phyloP scores from a whole-genome alignment of 2,329 filamentous ascomycete genomes.

The Fonsecaea monophora region DNA sequence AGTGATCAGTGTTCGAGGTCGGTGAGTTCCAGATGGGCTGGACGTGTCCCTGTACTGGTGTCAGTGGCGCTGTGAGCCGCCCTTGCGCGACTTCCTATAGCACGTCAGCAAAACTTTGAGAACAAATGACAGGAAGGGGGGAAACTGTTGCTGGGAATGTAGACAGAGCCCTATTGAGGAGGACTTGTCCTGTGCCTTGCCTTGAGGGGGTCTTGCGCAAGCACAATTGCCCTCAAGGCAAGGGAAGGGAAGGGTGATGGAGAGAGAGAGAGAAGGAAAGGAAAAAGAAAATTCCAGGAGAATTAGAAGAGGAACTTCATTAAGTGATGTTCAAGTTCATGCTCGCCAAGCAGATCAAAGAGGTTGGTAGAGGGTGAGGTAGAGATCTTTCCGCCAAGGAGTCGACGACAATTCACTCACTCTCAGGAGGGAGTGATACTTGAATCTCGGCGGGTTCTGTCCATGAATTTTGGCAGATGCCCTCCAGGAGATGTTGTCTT shows the following conservation, averaged over 20 bases:
- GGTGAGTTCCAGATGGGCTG: too few relatives aligned
- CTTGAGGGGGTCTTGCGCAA: not conserved
- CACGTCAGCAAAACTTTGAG: not conserved
- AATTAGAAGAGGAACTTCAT: not conserved
- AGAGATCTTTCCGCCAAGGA: not conserved
- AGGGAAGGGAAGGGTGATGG: not conserved
- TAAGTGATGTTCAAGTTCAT: not conserved
- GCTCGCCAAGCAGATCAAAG: not conserved
- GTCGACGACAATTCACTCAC: too few relatives aligned
- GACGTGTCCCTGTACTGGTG: not conserved
- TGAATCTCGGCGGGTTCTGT: too few relatives aligned
- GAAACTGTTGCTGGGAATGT: not conserved
- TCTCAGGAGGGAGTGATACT: too few relatives aligned
- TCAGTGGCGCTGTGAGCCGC: not conserved
- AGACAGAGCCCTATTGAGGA: not conserved
- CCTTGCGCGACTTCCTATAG: not conserved
- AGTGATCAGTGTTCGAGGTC: too few relatives aligned
- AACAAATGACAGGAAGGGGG: not conserved
- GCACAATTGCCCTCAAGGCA: not conserved
- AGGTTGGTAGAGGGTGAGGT: not conserved
- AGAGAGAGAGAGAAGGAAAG: not conserved
- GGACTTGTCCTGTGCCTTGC: not conserved
- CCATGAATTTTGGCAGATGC: too few relatives aligned
- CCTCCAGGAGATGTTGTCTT: too few relatives aligned
- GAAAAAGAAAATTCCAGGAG: not conserved